These are phyloP conservation scores for Trametes pubescens DNA, from an alignment of 1,284 basidiomycete species.

Conservation along the genomic window DNA sequence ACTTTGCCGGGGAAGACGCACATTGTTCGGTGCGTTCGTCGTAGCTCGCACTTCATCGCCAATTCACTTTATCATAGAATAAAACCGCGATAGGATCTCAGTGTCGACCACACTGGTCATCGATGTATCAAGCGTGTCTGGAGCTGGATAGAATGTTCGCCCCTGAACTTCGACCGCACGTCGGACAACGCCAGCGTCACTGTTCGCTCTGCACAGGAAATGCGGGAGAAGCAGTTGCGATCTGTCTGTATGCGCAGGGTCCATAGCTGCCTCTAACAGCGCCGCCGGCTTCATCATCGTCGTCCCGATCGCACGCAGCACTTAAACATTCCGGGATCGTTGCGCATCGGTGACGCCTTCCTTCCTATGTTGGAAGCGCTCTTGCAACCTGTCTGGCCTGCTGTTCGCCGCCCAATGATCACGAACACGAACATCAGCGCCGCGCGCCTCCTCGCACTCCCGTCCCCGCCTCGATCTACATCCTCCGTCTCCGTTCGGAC, in stretches of 20 bases:
- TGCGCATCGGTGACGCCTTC: not conserved
- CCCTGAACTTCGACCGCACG: not conserved
- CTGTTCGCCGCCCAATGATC: not conserved
- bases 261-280: not conserved
- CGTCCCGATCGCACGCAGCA: slow-evolving; percentile 1
- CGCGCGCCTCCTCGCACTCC: not conserved
- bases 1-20: not conserved
- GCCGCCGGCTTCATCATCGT: not conserved
- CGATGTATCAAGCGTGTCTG: not conserved
- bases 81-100: not conserved
- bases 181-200: not conserved
- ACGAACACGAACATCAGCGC: slow-evolving; percentile 1
- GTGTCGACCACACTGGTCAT: not conserved
- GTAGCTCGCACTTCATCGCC: not conserved
- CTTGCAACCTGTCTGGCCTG: not conserved
- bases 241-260: not conserved
- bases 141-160: not conserved
- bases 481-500: slow-evolving; percentile 13
- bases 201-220: slow-evolving; percentile 16
- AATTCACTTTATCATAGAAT: not conserved
- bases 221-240: slow-evolving; percentile 31
- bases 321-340: not conserved
- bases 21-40: not conserved
- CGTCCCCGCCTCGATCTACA: not conserved
- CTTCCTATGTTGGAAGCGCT: not conserved